phyloP scores from a whole-genome alignment of 1,139 yeast species.

The Debaryomyces fabryi region DNA sequence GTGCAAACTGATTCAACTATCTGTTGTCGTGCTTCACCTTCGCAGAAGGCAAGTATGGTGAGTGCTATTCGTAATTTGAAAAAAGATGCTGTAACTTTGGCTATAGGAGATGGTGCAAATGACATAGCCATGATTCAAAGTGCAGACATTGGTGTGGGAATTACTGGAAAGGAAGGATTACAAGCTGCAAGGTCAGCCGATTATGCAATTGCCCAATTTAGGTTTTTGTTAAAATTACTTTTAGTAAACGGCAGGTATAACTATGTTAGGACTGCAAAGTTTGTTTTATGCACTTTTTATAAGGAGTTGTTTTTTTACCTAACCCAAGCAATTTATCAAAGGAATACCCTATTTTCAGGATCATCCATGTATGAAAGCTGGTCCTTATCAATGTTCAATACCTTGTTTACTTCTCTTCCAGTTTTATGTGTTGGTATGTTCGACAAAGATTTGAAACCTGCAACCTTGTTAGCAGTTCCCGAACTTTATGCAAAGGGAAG shows the following conservation, averaged over 20 bases:
- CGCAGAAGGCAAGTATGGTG: constrained; percentile 93
- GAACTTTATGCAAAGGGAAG: constrained; percentile 84
- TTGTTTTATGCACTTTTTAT: constrained; percentile 91
- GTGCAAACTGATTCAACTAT: constrained; percentile 88
- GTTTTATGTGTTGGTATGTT: constrained; percentile 94
- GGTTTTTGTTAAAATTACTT: constrained; percentile 76
- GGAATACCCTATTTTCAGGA: constrained; percentile 88
- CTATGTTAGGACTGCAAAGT: constrained; percentile 87
- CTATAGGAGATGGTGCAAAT: constrained; percentile 99
- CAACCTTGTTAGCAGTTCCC: constrained; percentile 89
- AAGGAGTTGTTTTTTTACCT: constrained; percentile 88
- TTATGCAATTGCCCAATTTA: constrained; percentile 92
- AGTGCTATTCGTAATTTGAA: constrained; percentile 68
- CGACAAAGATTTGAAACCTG: constrained; percentile 86
- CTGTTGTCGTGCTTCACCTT: constrained; percentile 95
- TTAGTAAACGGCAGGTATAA: constrained; percentile 96
- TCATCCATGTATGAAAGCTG: constrained; percentile 92
- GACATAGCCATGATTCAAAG: constrained; percentile 99
- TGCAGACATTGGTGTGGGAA: constrained; percentile 97
- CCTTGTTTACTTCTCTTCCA: constrained; percentile 89
- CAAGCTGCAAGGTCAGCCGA: constrained; percentile 97
- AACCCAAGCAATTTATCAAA: constrained; percentile 85
- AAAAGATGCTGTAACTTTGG: constrained; percentile 76
- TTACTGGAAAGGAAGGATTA: constrained; percentile 94
- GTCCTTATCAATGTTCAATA: constrained; percentile 96